Evolutionary conservation across 116 monocot species (phyloP).

Genomic region (Posidonia oceanica): DNA sequence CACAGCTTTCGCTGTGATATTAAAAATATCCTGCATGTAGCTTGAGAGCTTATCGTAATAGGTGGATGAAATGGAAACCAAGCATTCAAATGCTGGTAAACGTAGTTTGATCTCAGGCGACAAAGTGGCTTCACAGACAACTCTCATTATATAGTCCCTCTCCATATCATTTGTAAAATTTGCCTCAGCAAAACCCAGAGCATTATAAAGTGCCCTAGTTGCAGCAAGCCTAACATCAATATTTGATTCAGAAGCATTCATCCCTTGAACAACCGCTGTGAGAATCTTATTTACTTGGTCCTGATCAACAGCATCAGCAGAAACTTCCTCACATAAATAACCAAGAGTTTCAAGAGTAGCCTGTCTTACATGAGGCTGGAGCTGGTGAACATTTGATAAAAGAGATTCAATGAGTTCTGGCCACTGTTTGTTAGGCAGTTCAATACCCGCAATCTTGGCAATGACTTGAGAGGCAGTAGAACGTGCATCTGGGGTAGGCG

Average conservation of each 20-base stretch:
- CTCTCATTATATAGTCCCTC: slow-evolving; percentile 43
- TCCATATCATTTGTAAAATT: slow-evolving; percentile 54
- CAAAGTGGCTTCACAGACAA: slow-evolving; percentile 31
- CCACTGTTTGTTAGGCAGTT: slow-evolving; percentile 45
- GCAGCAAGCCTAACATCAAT: slow-evolving; percentile 40
- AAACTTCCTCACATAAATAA: slow-evolving; percentile 41
- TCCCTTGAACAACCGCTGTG: slow-evolving; percentile 50
- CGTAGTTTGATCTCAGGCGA: slow-evolving; percentile 30
- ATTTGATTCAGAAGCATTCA: slow-evolving; percentile 39
- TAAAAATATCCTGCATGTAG: slow-evolving; percentile 41
- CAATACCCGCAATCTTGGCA: slow-evolving; percentile 45
- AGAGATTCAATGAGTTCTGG: slow-evolving; percentile 37
- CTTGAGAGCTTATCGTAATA: slow-evolving; percentile 40
- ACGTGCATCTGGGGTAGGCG: slow-evolving; percentile 37
- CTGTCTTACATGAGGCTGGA: slow-evolving; percentile 40
- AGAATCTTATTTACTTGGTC: slow-evolving; percentile 41
- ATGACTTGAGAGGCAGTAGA: slow-evolving; percentile 55
- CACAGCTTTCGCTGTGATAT: slow-evolving; percentile 36
- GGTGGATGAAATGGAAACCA: slow-evolving; percentile 40
- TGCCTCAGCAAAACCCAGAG: slow-evolving; percentile 38
- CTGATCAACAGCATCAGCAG: slow-evolving; percentile 38
- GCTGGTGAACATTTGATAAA: slow-evolving; percentile 26
- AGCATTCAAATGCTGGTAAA: slow-evolving; percentile 37
- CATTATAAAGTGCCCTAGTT: slow-evolving; percentile 37
- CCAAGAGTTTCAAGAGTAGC: slow-evolving; percentile 49